phyloP scores from a whole-genome alignment of 2,329 filamentous ascomycete genomes.

The Colletotrichum salicis region DNA sequence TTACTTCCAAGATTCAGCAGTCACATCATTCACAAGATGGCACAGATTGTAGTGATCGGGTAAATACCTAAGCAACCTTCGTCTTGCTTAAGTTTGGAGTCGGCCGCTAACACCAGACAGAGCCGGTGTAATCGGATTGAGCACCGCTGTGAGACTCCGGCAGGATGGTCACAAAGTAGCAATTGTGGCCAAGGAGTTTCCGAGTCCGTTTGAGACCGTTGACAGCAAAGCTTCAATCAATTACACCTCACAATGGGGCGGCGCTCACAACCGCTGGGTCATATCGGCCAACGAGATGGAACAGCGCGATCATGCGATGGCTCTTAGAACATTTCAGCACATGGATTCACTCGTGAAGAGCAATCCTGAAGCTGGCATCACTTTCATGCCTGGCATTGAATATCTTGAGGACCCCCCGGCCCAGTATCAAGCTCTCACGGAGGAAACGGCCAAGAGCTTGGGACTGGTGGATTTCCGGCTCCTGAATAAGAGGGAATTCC shows the following conservation, averaged over 20 bases:
- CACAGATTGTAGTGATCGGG: slow-evolving; percentile 31
- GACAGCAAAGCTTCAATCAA: slow-evolving; percentile 55
- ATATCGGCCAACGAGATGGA: slow-evolving; percentile 42
- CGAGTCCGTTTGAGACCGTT: slow-evolving; percentile 57
- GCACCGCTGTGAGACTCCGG: slow-evolving; percentile 58
- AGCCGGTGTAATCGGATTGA: slow-evolving; percentile 64
- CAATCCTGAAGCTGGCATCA: slow-evolving; percentile 57
- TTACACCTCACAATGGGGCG: slow-evolving; percentile 68
- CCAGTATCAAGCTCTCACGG: slow-evolving; percentile 51
- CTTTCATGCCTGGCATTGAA: slow-evolving; percentile 60
- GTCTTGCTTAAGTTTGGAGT: not conserved
- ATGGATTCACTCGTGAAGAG: slow-evolving; percentile 48
- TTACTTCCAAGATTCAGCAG: not conserved
- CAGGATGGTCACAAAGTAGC: slow-evolving; percentile 51
- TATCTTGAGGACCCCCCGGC: slow-evolving; percentile 59
- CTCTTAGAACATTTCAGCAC: slow-evolving; percentile 53
- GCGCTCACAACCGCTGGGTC: slow-evolving; percentile 64
- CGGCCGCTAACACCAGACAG: slow-evolving; percentile 43
- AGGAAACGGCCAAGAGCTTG: slow-evolving; percentile 44
- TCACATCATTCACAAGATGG: not conserved
- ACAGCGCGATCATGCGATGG: slow-evolving; percentile 55
- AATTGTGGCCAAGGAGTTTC: slow-evolving; percentile 59
- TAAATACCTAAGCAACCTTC: slow-evolving; percentile 1
- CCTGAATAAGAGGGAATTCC: slow-evolving; percentile 50
- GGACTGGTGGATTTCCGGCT: slow-evolving; percentile 52